Evolutionary conservation across 2,329 filamentous ascomycete species (phyloP), one percentile per base, ranked within the genome.

Genomic region (Sordariomycetes sp.): DNA sequence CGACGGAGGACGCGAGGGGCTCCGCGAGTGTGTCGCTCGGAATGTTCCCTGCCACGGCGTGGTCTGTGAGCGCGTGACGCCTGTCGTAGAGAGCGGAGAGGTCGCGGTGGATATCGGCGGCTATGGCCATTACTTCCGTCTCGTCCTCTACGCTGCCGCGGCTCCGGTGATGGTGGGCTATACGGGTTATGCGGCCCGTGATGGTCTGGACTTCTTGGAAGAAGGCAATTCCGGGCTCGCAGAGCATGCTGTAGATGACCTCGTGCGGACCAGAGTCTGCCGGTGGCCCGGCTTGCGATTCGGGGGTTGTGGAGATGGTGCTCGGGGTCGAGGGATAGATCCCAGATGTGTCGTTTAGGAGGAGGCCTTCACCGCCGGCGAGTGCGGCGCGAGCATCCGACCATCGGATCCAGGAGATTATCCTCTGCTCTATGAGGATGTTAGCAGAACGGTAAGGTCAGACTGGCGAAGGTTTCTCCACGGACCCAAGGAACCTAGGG

Each of bases 171-270:
- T 76, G 80, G 1, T 73, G 77, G 57, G 81, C 77, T 56, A 81
- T 80, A 57, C 75, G 73, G 5, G 78, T 77, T 53, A 81, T 80
- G 7, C 76, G 71, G 2, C 78, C 78, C 68, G 80, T 79, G 62
- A 81, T 79, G 39, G 74, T 77, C 62, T 79, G 78, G 0, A 81
- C 76, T 60, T 80, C 78, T 57, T 81, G 78, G 61, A 78, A 82
- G 64, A 82, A 82, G 2, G 77, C 68, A 22, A 80, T 74, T 0
- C 77, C 77, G 0, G 77, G 78, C 22, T 78, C 74, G 60, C 78
- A 80, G 2, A 81, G 65, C 0, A 77, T 71, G 59, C 80, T 75
- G 59, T 80, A 80, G 0, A 82, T 65, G 1, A 77, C 73, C 48
- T 80, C 76, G 54, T 79, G 74, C 12, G 72, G 71, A 53, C 25